phyloP scores from a whole-genome alignment of 176 grass and related monocot genomes.

The Tillandsia leiboldiana region DNA sequence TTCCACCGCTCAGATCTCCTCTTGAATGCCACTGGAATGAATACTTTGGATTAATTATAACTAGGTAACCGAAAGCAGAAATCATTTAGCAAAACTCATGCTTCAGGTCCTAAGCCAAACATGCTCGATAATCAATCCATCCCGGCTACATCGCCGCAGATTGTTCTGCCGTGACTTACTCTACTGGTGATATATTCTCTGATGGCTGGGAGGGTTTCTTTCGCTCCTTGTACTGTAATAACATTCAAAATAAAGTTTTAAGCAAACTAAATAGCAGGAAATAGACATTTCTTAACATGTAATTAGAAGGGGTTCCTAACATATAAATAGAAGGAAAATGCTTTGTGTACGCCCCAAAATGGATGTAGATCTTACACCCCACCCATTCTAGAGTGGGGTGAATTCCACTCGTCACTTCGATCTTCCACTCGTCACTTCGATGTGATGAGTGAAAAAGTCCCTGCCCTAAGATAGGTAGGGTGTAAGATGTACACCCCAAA shows the following conservation, averaged over 20 bases:
- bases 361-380: no score
- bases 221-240: not conserved
- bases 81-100: conserved; percentile 2
- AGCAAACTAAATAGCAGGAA: not conserved
- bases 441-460: no score
- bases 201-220: not conserved
- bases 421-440: no score
- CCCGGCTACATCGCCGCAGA: not conserved
- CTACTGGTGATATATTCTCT: not conserved
- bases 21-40: not conserved
- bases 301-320: not conserved
- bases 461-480: no score
- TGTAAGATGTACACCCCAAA: no score
- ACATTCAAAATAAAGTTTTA: not conserved
- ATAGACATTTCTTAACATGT: not conserved
- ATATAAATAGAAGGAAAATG: no score
- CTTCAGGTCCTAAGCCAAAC: not conserved
- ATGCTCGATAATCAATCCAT: not conserved
- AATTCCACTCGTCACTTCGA: no score
- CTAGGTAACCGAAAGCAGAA: not conserved
- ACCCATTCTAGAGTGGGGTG: no score
- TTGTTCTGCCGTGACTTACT: not conserved
- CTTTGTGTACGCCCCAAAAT: no score
- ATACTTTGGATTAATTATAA: not conserved
- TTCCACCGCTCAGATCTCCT: conserved; percentile 3